These are phyloP conservation scores for Tillandsia fasciculata DNA, from an alignment of 176 grass and related monocot genomes.

Conservation along the genomic window DNA sequence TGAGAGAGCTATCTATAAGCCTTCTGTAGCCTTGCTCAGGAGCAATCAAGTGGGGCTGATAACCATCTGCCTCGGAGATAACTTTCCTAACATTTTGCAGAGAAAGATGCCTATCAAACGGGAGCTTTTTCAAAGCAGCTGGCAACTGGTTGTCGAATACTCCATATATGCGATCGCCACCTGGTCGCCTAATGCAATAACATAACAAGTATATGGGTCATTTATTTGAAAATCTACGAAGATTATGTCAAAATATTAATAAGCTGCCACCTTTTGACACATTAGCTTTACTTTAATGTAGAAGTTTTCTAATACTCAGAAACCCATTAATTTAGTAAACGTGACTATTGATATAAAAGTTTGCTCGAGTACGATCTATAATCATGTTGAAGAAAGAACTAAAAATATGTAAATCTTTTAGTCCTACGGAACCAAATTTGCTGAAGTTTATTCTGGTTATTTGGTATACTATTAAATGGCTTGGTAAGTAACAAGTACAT, in stretches of 20 bases:
- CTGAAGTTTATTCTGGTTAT: too few relatives aligned
- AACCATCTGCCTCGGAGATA: slow-evolving; percentile 98
- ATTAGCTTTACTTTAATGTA: neutral
- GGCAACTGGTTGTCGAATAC: slow-evolving; percentile 97
- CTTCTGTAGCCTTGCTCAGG: slow-evolving; percentile 97
- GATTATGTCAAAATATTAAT: neutral
- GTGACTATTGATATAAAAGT: too few relatives aligned
- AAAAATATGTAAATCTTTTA: too few relatives aligned
- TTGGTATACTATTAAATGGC: too few relatives aligned
- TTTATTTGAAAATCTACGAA: neutral
- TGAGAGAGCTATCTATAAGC: slow-evolving; percentile 96
- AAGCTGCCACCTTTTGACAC: neutral
- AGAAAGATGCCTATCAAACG: slow-evolving; percentile 91
- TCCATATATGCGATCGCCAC: slow-evolving; percentile 97
- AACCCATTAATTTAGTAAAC: too few relatives aligned
- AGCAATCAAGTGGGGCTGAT: slow-evolving; percentile 98
- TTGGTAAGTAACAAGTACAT: too few relatives aligned
- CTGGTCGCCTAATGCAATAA: slow-evolving; percentile 59
- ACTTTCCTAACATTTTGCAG: slow-evolving; percentile 91
- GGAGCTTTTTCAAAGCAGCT: slow-evolving; percentile 93
- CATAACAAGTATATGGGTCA: slow-evolving; percentile 5
- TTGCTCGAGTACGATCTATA: too few relatives aligned
- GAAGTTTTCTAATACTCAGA: too few relatives aligned
- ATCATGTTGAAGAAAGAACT: too few relatives aligned
- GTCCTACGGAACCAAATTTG: too few relatives aligned